Percentiles rank a stretch among this genome's conserved stretches.
These are phyloP conservation scores for Pseudoscleropodium purum DNA, from an alignment of 225 moss, liverwort and hornwort species.

Conservation along the genomic window DNA sequence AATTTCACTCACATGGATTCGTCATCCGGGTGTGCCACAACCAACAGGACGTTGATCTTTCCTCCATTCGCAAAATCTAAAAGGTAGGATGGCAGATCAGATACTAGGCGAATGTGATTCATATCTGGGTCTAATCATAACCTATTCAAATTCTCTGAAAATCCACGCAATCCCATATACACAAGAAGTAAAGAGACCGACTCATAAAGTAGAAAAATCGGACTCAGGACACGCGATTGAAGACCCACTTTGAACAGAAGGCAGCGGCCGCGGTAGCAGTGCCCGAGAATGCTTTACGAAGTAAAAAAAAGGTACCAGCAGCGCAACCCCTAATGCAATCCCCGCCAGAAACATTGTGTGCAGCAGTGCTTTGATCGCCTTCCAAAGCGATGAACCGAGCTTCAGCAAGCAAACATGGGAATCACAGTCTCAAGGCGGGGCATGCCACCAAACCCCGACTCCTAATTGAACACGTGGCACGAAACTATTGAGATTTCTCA, in stretches of 20 bases:
- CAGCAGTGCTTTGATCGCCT: not conserved
- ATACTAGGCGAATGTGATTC: not conserved
- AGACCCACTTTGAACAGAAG: conserved; percentile 17
- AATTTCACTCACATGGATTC: conserved; percentile 46
- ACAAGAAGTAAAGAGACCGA: not conserved
- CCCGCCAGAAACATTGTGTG: conserved; percentile 18
- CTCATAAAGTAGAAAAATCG: not conserved
- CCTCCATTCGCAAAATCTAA: conserved; percentile 11
- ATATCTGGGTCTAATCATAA: not conserved
- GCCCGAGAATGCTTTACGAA: conserved; percentile 2
- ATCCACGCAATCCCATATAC: not conserved
- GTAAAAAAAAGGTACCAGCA: conserved; percentile 9
- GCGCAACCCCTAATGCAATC: conserved; percentile 1
- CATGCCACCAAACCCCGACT: not conserved
- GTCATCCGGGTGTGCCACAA: conserved; percentile 66
- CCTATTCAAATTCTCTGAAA: not conserved
- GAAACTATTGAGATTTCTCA: not conserved
- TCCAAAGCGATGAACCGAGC: not conserved
- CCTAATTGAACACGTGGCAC: not conserved
- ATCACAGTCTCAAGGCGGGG: not conserved
- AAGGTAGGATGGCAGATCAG: not conserved
- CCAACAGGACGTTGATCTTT: conserved; percentile 37
- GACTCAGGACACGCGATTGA: not conserved
- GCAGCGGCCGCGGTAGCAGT: conserved; percentile 29
- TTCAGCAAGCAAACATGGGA: not conserved